Conservation (phyloP, 78 protist species). For the Isochrysis galbana region DNA sequence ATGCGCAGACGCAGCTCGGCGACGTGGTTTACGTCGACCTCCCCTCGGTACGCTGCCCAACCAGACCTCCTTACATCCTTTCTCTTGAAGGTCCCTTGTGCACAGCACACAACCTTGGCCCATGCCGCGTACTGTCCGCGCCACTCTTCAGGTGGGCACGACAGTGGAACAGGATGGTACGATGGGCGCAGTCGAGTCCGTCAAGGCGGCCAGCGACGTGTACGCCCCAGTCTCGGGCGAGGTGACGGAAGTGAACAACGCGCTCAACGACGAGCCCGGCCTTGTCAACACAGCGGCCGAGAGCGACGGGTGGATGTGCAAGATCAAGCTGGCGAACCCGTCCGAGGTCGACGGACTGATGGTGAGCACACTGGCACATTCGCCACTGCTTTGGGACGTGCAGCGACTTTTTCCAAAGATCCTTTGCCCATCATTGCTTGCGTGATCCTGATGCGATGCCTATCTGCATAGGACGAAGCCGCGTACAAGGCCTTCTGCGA, state of each 20-base stretch:
- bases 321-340: background rate
- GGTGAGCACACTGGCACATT: too few species aligned
- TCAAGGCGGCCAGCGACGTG: conserved; percentile 40
- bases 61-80: too few species aligned
- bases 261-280: conserved; percentile 35
- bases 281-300: background rate
- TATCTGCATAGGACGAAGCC: too few species aligned
- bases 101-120: too few species aligned
- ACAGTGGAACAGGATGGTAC: background rate
- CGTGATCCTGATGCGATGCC: too few species aligned
- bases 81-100: background rate
- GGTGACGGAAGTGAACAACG: conserved; percentile 16
- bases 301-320: conserved; percentile 6
- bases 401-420: too few species aligned
- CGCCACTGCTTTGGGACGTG: too few species aligned
- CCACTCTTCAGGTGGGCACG: conserved; percentile 26
- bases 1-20: conserved; percentile 50
- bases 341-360: background rate
- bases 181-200: conserved; percentile 42
- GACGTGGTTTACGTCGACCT: conserved; percentile 50
- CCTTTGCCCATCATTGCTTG: too few species aligned
- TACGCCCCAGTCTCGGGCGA: conserved; percentile 21
- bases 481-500: too few species aligned
- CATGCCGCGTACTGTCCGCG: too few species aligned
- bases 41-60: conserved; percentile 26